Evolutionary conservation across 1,139 yeast species (phyloP), one percentile per base, ranked within the genome.

Genomic region (Yamadazyma siamensis): DNA sequence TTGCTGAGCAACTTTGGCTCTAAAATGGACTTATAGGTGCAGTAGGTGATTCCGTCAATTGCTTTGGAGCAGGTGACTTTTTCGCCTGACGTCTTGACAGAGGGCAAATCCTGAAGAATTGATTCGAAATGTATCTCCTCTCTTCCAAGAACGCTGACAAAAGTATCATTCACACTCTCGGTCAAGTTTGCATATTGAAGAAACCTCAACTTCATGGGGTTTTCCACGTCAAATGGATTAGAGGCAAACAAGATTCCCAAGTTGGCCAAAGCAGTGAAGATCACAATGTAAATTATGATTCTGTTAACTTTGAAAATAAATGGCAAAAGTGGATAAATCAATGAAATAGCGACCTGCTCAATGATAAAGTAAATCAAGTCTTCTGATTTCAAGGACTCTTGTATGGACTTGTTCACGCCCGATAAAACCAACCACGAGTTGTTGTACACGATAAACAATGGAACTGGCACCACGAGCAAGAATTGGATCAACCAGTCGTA

Each of bases 401-500:
- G 87, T 16, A 78, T 68, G 0, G 89, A 73, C 52, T 85, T 86
- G 44, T 73, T 71, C 19, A 82, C 38, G 0, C 86, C 91, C 37
- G 77, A 79, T 26, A 85, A 50, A 1, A 77, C 49, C 36, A 83
- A 61, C 38, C 63, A 67, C 1, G 80, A 75, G 26, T 70, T 63
- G 28, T 71, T 60, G 42, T 71, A 75, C 13, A 77, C 47, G 17
- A 80, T 41, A 26, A 73, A 67, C 1, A 77, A 61, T 0, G 80
- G 64, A n/a, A 83, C 30, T 4, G 95, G 95, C 6, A 80, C 85
- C 20, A 80, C 54, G 4, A 80, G 41, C 19, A 83, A 44, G 45
- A 75, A 85, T 54, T 87, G 95, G 15, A 85, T 44, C 6, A 80
- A 69, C 95, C 96, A 87, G 47, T 84, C 94, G 50, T 82, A 86